A percentile compares a stretch with the other conserved stretches of the same genome.
Conservation (phyloP, 148 eudicot genomes). For the Camellia granthamiana region DNA sequence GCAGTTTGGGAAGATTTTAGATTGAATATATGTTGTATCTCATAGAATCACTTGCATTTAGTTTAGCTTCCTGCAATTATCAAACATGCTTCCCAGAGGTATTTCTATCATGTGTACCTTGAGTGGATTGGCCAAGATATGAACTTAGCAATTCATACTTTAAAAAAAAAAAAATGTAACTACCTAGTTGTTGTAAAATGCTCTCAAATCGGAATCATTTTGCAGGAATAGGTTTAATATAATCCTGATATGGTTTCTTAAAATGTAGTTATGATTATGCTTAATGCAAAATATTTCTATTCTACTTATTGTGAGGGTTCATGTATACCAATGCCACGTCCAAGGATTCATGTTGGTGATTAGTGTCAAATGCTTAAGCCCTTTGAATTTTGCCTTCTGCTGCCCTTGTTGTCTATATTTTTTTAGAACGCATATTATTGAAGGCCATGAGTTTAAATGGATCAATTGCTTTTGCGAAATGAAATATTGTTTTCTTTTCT, state of each 20-base stretch:
- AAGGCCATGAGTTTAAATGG: neutral
- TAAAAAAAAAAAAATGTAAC: neutral
- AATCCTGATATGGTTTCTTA: neutral
- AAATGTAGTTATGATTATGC: constrained; percentile 1
- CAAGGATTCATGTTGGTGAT: neutral
- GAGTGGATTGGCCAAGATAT: constrained; percentile 3
- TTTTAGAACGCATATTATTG: neutral
- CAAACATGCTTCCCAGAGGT: neutral
- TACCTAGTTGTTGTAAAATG: neutral
- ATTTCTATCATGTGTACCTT: neutral
- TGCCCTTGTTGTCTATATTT: neutral
- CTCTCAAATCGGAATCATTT: neutral
- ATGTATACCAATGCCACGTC: neutral
- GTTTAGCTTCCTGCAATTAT: neutral
- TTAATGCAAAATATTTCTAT: neutral
- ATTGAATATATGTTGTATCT: neutral
- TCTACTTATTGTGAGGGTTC: neutral
- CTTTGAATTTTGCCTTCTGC: neutral
- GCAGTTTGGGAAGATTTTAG: neutral
- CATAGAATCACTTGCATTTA: neutral
- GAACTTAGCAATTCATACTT: neutral
- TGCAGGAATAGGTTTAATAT: neutral
- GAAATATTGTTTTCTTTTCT: neutral
- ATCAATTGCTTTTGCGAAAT: neutral
- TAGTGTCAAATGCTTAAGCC: constrained; percentile 5